Conservation (phyloP, 2,329 filamentous ascomycete species). For the Aspergillus fructus region DNA sequence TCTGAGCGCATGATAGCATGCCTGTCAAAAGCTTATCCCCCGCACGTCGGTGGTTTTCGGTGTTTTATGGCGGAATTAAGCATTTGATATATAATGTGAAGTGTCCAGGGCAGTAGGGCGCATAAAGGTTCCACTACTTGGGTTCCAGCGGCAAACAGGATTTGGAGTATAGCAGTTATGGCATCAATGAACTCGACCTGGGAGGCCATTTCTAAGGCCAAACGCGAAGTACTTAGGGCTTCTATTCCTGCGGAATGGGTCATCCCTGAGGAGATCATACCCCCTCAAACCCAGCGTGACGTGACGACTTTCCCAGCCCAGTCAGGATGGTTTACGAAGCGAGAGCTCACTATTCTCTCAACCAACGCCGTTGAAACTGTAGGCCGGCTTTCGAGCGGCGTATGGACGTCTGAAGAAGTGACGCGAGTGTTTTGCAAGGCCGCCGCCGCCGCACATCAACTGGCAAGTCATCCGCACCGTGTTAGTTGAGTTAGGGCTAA, state of each 20-base stretch:
- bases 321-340: constrained; percentile 59
- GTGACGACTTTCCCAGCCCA: constrained; percentile 55
- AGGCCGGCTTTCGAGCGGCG: constrained; percentile 30
- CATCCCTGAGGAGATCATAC: constrained; percentile 54
- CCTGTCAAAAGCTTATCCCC: too few species aligned
- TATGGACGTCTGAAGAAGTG: constrained; percentile 54
- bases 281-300: constrained; percentile 54
- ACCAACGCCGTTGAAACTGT: constrained; percentile 34
- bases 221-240: constrained; percentile 42
- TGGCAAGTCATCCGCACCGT: constrained; percentile 35
- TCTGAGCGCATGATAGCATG: too few species aligned
- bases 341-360: constrained; percentile 53
- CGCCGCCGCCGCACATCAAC: constrained; percentile 55
- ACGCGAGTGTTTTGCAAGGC: constrained; percentile 56
- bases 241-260: constrained; percentile 61
- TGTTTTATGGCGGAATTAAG: too few species aligned
- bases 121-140: too few species aligned
- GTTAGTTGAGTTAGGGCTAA: background rate
- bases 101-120: too few species aligned
- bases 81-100: too few species aligned
- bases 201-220: constrained; percentile 17
- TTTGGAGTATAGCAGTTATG: too few species aligned
- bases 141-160: too few species aligned
- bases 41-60: too few species aligned
- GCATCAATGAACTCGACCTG: too few species aligned